A percentile compares a stretch with the other conserved stretches of the same genome.
These are phyloP conservation scores for Chlorella sp. DNA, from an alignment of 139 green algal genomes.

Conservation along the genomic window DNA sequence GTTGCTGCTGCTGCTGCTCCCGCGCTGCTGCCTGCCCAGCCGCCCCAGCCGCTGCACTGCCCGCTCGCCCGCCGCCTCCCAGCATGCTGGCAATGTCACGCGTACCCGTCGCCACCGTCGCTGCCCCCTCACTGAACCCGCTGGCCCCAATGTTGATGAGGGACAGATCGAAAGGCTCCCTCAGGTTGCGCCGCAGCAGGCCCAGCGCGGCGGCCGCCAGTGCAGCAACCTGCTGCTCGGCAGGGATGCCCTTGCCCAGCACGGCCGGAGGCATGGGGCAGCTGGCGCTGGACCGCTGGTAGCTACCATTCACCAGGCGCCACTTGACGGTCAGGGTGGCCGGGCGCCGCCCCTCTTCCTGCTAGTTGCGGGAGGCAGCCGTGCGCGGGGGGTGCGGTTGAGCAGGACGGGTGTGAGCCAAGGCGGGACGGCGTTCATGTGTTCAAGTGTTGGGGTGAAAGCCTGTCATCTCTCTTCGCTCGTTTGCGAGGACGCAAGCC, in stretches of 20 bases:
- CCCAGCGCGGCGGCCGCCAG: constrained; percentile 45
- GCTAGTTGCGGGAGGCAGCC: not conserved
- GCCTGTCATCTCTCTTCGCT: too few species aligned
- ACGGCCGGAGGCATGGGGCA: constrained; percentile 52
- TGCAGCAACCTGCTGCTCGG: constrained; percentile 19
- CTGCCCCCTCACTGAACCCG: constrained; percentile 35
- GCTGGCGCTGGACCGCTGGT: constrained; percentile 57
- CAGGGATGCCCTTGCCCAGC: not conserved
- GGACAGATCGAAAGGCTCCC: constrained; percentile 67
- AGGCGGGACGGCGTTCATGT: too few species aligned
- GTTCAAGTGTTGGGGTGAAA: too few species aligned
- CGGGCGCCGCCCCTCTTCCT: constrained; percentile 48
- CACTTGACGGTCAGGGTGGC: constrained; percentile 75
- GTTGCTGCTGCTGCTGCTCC: not conserved
- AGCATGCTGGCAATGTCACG: constrained; percentile 3
- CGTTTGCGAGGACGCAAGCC: too few species aligned
- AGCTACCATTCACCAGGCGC: constrained; percentile 58
- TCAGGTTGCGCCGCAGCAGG: constrained; percentile 38
- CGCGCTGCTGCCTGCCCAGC: not conserved
- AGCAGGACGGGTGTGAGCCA: too few species aligned
- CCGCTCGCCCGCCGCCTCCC: not conserved
- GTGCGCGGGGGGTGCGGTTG: too few species aligned
- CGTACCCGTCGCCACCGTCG: not conserved
- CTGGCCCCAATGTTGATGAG: constrained; percentile 75
- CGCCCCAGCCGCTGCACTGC: not conserved